These are phyloP conservation scores for Verticillium tricorpus DNA, from an alignment of 2,329 filamentous ascomycete genomes.

Conservation along the genomic window DNA sequence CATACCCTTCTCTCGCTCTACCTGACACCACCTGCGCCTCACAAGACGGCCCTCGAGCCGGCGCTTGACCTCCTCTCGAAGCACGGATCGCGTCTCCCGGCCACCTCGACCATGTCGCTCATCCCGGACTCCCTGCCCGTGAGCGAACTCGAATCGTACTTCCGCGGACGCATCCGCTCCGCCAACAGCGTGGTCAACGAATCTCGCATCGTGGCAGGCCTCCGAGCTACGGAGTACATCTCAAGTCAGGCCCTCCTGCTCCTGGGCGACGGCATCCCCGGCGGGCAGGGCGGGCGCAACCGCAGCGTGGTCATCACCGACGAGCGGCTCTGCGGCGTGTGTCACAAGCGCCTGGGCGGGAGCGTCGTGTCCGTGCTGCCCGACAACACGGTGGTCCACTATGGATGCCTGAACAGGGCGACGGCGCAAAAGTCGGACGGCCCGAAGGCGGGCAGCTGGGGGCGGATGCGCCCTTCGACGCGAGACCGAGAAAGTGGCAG, in stretches of 20 bases:
- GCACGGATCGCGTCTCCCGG: slow-evolving; percentile 87
- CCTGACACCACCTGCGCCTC: slow-evolving; percentile 70
- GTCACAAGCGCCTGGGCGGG: slow-evolving; percentile 86
- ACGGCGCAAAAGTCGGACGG: slow-evolving; percentile 29
- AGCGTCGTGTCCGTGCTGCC: slow-evolving; percentile 89
- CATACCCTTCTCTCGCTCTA: slow-evolving; percentile 88
- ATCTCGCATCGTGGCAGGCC: slow-evolving; percentile 68
- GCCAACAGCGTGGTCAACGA: slow-evolving; percentile 81
- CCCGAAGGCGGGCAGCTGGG: slow-evolving; percentile 28
- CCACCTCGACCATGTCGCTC: slow-evolving; percentile 77
- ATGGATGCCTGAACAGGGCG: slow-evolving; percentile 65
- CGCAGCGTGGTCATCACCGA: slow-evolving; percentile 77
- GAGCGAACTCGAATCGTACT: slow-evolving; percentile 79
- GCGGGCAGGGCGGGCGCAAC: slow-evolving; percentile 49
- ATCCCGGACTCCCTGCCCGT: slow-evolving; percentile 80
- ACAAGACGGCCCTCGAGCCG: slow-evolving; percentile 68
- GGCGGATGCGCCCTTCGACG: slow-evolving; percentile 22
- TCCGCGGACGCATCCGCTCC: slow-evolving; percentile 81
- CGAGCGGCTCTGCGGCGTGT: slow-evolving; percentile 85
- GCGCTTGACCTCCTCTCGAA: slow-evolving; percentile 85
- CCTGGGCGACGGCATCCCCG: slow-evolving; percentile 61
- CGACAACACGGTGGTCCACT: slow-evolving; percentile 76
- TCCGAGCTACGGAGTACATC: slow-evolving; percentile 77
- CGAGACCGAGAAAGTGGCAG: not conserved
- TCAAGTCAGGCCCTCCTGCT: slow-evolving; percentile 68